Conservation (phyloP, 2,329 filamentous ascomycete genomes). For the Penicillium griseofulvum region DNA sequence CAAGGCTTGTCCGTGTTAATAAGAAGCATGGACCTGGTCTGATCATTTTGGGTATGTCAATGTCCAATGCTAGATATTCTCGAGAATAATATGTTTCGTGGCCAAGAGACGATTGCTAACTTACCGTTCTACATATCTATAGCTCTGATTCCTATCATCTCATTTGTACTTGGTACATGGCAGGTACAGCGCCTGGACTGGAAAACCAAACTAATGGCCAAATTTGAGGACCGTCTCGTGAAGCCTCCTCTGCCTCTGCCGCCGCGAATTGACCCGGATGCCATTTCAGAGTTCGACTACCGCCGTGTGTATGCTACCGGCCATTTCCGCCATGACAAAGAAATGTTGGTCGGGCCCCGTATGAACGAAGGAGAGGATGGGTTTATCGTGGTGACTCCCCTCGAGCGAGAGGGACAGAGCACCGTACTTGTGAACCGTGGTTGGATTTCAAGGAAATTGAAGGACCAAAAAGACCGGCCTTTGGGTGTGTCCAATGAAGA, state of each 20-base stretch:
- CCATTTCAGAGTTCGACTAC: slow-evolving; percentile 87
- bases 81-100: not conserved
- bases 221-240: slow-evolving; percentile 86
- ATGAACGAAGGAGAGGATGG: slow-evolving; percentile 87
- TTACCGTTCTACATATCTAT: not conserved
- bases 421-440: slow-evolving; percentile 86
- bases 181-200: slow-evolving; percentile 88
- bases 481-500: slow-evolving; percentile 67
- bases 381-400: slow-evolving; percentile 85
- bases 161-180: slow-evolving; percentile 89
- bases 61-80: not conserved
- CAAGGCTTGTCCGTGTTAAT: slow-evolving; percentile 72
- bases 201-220: slow-evolving; percentile 90
- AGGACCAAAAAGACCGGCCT: slow-evolving; percentile 60
- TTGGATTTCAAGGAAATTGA: slow-evolving; percentile 80
- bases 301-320: slow-evolving; percentile 76
- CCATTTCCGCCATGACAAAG: slow-evolving; percentile 76
- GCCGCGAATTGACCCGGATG: slow-evolving; percentile 74
- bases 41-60: slow-evolving; percentile 64
- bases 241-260: slow-evolving; percentile 83
- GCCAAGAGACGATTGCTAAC: slow-evolving; percentile 7
- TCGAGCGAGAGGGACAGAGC: slow-evolving; percentile 62
- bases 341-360: slow-evolving; percentile 93
- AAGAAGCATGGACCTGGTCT: slow-evolving; percentile 76
- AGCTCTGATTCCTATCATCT: slow-evolving; percentile 85